Percentiles rank a stretch among this genome's conserved stretches.
These are phyloP conservation scores for Apiospora marii DNA, from an alignment of 2,329 filamentous ascomycete genomes.

Conservation along the genomic window DNA sequence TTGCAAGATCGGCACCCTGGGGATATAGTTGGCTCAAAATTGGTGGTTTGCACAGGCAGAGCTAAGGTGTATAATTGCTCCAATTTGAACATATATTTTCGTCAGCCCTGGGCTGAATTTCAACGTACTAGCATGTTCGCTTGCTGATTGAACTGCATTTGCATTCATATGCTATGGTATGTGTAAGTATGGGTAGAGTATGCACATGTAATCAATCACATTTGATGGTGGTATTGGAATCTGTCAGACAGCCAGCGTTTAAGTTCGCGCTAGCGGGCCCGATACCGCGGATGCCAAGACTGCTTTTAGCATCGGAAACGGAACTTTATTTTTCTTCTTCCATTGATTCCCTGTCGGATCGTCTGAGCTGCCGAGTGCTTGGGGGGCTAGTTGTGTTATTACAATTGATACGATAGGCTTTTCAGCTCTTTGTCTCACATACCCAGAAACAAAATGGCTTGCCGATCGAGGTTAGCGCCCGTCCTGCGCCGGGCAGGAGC, in stretches of 20 bases:
- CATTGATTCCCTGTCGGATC: background rate
- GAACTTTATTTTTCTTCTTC: conserved; percentile 15
- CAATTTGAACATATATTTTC: too few species aligned
- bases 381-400: background rate
- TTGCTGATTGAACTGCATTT: too few species aligned
- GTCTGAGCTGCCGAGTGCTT: background rate
- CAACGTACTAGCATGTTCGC: too few species aligned
- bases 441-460: conserved; percentile 17
- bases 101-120: too few species aligned
- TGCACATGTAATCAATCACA: background rate
- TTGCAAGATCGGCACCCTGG: too few species aligned
- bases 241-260: background rate
- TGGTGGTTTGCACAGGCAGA: too few species aligned
- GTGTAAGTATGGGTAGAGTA: background rate
- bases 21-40: too few species aligned
- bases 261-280: conserved; percentile 11
- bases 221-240: background rate
- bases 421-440: conserved; percentile 1
- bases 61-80: too few species aligned
- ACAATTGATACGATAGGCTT: too few species aligned
- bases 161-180: too few species aligned
- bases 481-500: conserved; percentile 37
- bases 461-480: conserved; percentile 39
- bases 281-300: conserved; percentile 5
- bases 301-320: conserved; percentile 8